Base-by-base conservation (phyloP, 768 basidiomycete species). In the Termitomyces sp. region DNA sequence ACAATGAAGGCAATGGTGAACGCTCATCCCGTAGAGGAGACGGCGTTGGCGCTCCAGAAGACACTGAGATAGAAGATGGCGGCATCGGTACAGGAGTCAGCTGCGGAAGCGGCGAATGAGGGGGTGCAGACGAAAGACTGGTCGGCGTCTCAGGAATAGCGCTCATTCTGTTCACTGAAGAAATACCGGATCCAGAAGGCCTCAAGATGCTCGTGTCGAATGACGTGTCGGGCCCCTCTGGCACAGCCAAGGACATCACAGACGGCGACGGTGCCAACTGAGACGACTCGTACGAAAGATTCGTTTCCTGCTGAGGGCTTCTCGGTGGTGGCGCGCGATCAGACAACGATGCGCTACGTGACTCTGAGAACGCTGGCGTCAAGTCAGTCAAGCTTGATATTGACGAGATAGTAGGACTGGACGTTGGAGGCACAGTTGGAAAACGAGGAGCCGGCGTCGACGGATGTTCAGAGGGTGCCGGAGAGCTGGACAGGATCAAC, bases 201-300 rank as follows among this genome's bases (percentile, higher is more conserved):
- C 87, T 76, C 66, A 91, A 73, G 68, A 88, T 78, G 0, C 90
- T 91, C 0, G 89, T 89, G 58, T 92, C 91, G 58, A 85, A 87
- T 0, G 89, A 91, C 0, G 66, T 73, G 62, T 92, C 91, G 9
- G 66, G 72, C 4, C 78, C 81, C 46, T 93, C 89, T 1, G 80
- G 83, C 46, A 91, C 68, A 27, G 75, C 77, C 22, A 81, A 58
- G 4, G 81, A 81, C 24, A 70, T 70, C 4, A 82, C 74, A 22
- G 87, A 86, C 18, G 87, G 88, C 2, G 91, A 91, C 0, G 90
- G 85, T 6, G 74, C 76, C 24, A 93, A 74, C n/a, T 88, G 73
- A 1, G 89, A 88, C 0, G 91, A 91, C 22, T 92, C 90, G 61
- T 88, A 93, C 0, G 91, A 87, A 11, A 77, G 67, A 55, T 89